Evolutionary conservation across 1,139 yeast genomes (phyloP).

Genomic region (Scheffersomyces lignicola): DNA sequence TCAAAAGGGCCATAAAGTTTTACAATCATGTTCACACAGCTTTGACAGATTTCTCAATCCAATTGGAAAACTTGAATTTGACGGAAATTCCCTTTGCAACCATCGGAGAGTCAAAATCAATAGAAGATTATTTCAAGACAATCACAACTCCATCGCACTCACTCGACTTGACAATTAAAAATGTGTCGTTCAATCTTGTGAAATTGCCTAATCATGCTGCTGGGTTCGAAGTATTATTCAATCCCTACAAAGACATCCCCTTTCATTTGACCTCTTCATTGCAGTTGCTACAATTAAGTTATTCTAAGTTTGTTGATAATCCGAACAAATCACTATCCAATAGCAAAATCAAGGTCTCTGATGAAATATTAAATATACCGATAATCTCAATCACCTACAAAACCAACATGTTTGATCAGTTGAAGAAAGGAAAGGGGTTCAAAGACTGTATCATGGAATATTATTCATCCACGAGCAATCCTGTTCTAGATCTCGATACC

Average conservation of each 20-base stretch:
- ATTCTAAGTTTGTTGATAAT: constrained; percentile 16
- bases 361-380: constrained; percentile 54
- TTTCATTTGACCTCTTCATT: constrained; percentile 48
- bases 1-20: constrained; percentile 10
- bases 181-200: constrained; percentile 31
- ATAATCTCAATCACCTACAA: constrained; percentile 53
- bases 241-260: constrained; percentile 50
- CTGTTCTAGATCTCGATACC: constrained; percentile 51
- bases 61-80: constrained; percentile 30
- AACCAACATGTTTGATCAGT: constrained; percentile 48
- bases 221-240: constrained; percentile 60
- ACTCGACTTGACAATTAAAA: constrained; percentile 30
- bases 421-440: constrained; percentile 37
- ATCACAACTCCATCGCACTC: constrained; percentile 24
- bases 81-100: constrained; percentile 39
- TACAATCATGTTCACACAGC: constrained; percentile 11
- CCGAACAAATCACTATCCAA: constrained; percentile 6
- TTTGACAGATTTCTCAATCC: constrained; percentile 23
- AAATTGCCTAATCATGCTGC: constrained; percentile 42
- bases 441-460: constrained; percentile 37
- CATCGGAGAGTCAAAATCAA: constrained; percentile 24
- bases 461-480: constrained; percentile 47
- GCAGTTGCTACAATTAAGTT: constrained; percentile 40
- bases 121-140: constrained; percentile 26
- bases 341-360: constrained; percentile 15